These are phyloP conservation scores for Dorcoceras hygrometricum DNA, from an alignment of 257 asterid genomes.

Conservation along the genomic window DNA sequence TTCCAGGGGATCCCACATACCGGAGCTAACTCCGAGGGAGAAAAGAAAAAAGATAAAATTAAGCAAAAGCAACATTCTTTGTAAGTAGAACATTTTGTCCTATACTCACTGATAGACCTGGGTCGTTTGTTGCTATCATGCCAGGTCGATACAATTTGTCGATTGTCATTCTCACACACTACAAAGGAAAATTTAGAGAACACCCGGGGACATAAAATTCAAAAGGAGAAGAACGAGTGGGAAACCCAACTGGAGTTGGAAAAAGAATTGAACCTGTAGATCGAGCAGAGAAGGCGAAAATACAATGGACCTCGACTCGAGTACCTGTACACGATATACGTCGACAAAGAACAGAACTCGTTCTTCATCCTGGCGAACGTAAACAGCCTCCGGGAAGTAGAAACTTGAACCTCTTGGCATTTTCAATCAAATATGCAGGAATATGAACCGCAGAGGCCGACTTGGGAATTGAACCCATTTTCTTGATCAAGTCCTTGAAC, in stretches of 20 bases:
- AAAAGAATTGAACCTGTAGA: background rate
- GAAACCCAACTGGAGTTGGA: background rate
- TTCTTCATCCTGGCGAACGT: slow-evolving; percentile 39
- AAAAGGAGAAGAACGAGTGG: background rate
- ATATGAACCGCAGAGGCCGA: slow-evolving; percentile 84
- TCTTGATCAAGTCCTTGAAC: slow-evolving; percentile 71
- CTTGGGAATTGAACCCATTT: slow-evolving; percentile 79
- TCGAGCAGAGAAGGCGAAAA: background rate
- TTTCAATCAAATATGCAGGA: slow-evolving; percentile 69
- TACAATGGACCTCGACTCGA: background rate
- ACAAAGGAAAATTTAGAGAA: background rate
- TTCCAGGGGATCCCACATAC: too few species aligned
- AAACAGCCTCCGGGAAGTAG: slow-evolving; percentile 90
- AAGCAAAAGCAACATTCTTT: background rate
- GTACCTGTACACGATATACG: background rate
- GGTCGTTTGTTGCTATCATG: background rate
- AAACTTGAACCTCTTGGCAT: slow-evolving; percentile 68
- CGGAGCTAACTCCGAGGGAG: too few species aligned
- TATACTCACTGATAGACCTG: background rate
- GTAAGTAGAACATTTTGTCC: background rate
- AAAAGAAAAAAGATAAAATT: too few species aligned
- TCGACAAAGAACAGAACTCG: background rate
- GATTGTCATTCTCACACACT: background rate
- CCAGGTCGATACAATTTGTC: background rate
- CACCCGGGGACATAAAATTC: background rate